Percentiles rank a stretch among this genome's conserved stretches.
phyloP scores from a whole-genome alignment of 805 yeast species.

The Lachancea meyersii region DNA sequence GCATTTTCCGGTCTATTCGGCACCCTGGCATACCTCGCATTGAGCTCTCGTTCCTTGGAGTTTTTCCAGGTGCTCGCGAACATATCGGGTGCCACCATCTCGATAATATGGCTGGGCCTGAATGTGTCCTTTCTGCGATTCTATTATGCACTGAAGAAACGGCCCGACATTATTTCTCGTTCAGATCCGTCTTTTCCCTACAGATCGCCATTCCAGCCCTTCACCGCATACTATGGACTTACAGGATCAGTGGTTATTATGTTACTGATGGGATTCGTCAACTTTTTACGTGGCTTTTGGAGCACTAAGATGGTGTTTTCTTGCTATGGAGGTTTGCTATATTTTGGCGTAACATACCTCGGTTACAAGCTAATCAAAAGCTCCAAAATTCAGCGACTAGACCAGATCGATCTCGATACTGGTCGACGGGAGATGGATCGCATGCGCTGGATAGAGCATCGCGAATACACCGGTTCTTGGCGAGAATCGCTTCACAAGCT shows the following conservation, averaged over 20 bases:
- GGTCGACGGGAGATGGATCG: slow-evolving; percentile 82
- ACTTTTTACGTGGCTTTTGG: slow-evolving; percentile 56
- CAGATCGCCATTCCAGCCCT: slow-evolving; percentile 66
- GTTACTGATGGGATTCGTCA: slow-evolving; percentile 54
- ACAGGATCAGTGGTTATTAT: slow-evolving; percentile 47
- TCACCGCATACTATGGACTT: slow-evolving; percentile 55
- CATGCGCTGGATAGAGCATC: slow-evolving; percentile 74
- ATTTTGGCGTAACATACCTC: slow-evolving; percentile 45
- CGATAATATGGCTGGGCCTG: slow-evolving; percentile 74
- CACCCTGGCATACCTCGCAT: slow-evolving; percentile 52
- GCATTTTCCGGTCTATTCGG: slow-evolving; percentile 58
- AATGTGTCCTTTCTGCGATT: slow-evolving; percentile 59
- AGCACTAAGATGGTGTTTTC: slow-evolving; percentile 55
- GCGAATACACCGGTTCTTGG: slow-evolving; percentile 31
- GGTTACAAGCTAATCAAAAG: slow-evolving; percentile 56
- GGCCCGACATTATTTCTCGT: slow-evolving; percentile 61
- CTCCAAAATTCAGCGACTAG: slow-evolving; percentile 60
- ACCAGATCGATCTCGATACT: slow-evolving; percentile 72
- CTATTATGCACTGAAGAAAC: slow-evolving; percentile 50
- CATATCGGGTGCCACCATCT: slow-evolving; percentile 66
- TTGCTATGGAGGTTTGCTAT: slow-evolving; percentile 54
- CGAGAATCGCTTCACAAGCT: slow-evolving; percentile 26
- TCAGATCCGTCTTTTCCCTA: slow-evolving; percentile 62
- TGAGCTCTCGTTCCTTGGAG: slow-evolving; percentile 48
- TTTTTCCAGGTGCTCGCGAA: slow-evolving; percentile 64